Evolutionary conservation across 805 yeast genomes (phyloP).

Genomic region (Metschnikowia arizonensis): DNA sequence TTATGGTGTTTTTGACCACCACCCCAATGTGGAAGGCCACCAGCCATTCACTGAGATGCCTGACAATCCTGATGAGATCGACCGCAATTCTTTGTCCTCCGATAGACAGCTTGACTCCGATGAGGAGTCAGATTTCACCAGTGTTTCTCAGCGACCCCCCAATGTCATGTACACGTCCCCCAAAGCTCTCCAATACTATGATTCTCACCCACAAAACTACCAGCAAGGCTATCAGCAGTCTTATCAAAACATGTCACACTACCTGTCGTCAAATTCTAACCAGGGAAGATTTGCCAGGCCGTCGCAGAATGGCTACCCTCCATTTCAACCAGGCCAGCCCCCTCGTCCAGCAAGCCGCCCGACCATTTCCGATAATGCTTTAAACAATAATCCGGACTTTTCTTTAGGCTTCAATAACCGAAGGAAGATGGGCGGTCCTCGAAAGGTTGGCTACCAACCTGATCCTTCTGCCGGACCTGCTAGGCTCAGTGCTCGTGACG

Average conservation of each 20-base stretch:
- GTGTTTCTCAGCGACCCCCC: slow-evolving; percentile 72
- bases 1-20: slow-evolving; percentile 41
- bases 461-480: slow-evolving; percentile 1
- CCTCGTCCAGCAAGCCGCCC: slow-evolving; percentile 23
- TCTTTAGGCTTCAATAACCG: slow-evolving; percentile 24
- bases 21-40: slow-evolving; percentile 44
- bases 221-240: slow-evolving; percentile 7
- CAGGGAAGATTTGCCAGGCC: slow-evolving; percentile 2
- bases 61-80: slow-evolving; percentile 17
- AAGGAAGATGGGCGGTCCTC: slow-evolving; percentile 15
- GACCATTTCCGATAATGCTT: slow-evolving; percentile 36
- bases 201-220: background rate
- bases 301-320: slow-evolving; percentile 8
- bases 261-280: slow-evolving; percentile 7
- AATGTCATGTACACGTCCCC: slow-evolving; percentile 41
- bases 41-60: slow-evolving; percentile 41
- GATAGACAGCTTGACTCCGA: slow-evolving; percentile 29
- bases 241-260: slow-evolving; percentile 7
- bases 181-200: slow-evolving; percentile 6
- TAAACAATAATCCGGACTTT: slow-evolving; percentile 40
- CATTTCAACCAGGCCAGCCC: slow-evolving; percentile 4
- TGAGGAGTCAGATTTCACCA: slow-evolving; percentile 64
- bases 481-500: slow-evolving; percentile 18
- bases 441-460: background rate
- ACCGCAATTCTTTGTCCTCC: slow-evolving; percentile 9